These are phyloP conservation scores for Camelina sativa DNA, from an alignment of 345 rosid species.

Conservation along the genomic window DNA sequence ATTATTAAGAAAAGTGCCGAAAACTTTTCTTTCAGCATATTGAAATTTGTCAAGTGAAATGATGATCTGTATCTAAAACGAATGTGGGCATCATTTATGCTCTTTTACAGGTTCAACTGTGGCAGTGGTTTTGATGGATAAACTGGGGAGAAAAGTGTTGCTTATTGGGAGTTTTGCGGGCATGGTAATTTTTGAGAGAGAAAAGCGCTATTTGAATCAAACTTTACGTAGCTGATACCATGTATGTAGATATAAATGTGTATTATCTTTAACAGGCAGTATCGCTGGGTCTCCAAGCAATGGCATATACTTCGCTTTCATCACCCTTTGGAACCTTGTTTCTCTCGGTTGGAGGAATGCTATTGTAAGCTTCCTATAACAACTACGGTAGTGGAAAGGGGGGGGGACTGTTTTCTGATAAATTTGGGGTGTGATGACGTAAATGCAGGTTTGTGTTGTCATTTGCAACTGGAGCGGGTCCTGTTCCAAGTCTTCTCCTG, in stretches of 20 bases:
- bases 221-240: neutral
- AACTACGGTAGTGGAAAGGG: conserved; percentile 20
- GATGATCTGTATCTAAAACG: conserved; percentile 24
- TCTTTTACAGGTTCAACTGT: conserved; percentile 63
- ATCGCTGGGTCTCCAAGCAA: conserved; percentile 75
- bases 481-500: conserved; percentile 85
- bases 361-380: conserved; percentile 63
- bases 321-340: conserved; percentile 59
- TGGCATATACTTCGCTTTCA: conserved; percentile 67
- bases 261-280: conserved; percentile 55
- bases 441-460: conserved; percentile 78
- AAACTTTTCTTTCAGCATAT: conserved; percentile 6
- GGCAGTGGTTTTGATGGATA: conserved; percentile 91
- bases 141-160: conserved; percentile 84
- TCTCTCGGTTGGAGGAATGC: conserved; percentile 91
- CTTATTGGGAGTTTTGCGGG: conserved; percentile 92
- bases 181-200: conserved; percentile 59
- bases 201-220: conserved; percentile 19
- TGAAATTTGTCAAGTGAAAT: conserved; percentile 13
- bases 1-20: conserved; percentile 13
- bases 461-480: conserved; percentile 90
- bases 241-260: conserved; percentile 17
- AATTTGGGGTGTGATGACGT: conserved; percentile 15
- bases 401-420: neutral
- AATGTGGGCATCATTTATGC: conserved; percentile 33